Evolutionary conservation across 2,329 filamentous ascomycete species (phyloP), one percentile per base, ranked within the genome.

Genomic region (Fusarium falciforme): DNA sequence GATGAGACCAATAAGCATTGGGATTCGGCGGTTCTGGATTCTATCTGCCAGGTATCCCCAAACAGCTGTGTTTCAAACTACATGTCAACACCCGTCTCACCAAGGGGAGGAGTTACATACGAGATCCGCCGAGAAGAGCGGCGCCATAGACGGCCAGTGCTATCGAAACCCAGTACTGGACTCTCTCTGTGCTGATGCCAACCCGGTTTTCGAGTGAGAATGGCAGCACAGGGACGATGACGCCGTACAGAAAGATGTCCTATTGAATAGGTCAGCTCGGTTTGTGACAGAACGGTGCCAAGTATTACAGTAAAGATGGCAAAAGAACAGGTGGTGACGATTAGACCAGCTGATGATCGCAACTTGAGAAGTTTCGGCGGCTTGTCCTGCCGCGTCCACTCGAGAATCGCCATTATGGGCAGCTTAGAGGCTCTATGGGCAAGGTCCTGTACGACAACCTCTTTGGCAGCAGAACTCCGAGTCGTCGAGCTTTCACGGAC

Each of bases 1-100:
- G 3, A 81, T 29, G 11, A 83, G 77, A 27, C 81, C 81, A 36
- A 76, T 64, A 44, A 83, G 76, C 81, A 83, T 82, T 25, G 80
- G 81, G 3, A 78, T 57, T 29, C 78, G 78, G 14, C 81, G 80
- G 58, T 80, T 79, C 44, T 78, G 78, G 40, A 78, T 80, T 27
- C 79, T 78, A 64, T 83, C 82, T 38, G 82, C 82, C 31, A 83
- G 73, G 54, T 81, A 80, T 17, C 81, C 81, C 81, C 81, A 83
- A 36, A 83, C 58, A 22, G 81, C 81, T 83, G 61, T 58, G 33
- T 57, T 54, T 59, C 29, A 11, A 59, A 36, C 25, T 33, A 36
- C 66, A 17, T 58, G 71, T 27, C 38, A 61, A 35, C 31, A 29
- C 16, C 16, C 11, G 33, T 58, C 14, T 17, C 33, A 36, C 54